phyloP scores from a whole-genome alignment of 208 protist genomes.

The Strigomonas galati region DNA sequence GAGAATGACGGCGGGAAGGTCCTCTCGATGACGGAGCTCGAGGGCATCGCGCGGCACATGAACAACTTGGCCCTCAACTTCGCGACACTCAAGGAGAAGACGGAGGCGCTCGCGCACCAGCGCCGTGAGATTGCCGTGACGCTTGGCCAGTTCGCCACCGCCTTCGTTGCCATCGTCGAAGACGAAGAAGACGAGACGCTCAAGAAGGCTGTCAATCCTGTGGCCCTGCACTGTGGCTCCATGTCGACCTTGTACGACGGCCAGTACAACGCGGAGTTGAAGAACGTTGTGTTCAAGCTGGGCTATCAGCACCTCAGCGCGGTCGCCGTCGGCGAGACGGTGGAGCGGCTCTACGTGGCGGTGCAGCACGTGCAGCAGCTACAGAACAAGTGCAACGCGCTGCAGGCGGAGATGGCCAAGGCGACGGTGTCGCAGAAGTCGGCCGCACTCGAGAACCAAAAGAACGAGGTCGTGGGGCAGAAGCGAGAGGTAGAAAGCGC shows the following conservation, averaged over 20 bases:
- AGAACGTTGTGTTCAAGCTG: constrained; percentile 75
- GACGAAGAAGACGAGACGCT: constrained; percentile 56
- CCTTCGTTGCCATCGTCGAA: constrained; percentile 41
- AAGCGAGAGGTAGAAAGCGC: constrained; percentile 27
- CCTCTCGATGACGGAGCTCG: constrained; percentile 25
- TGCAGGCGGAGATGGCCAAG: constrained; percentile 19
- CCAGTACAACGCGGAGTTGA: constrained; percentile 65
- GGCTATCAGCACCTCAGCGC: constrained; percentile 87
- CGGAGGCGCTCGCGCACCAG: not conserved
- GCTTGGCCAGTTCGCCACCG: constrained; percentile 46
- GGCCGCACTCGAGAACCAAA: constrained; percentile 28
- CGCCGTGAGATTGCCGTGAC: constrained; percentile 11
- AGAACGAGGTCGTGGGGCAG: constrained; percentile 27
- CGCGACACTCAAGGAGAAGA: not conserved
- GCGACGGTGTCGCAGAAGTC: constrained; percentile 25
- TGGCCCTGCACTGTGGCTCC: constrained; percentile 58
- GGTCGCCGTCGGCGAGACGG: constrained; percentile 57
- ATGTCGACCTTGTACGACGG: constrained; percentile 49
- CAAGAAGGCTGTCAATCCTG: constrained; percentile 38
- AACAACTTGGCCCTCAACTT: constrained; percentile 10
- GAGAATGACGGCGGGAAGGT: constrained; percentile 17
- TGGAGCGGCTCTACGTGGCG: constrained; percentile 40
- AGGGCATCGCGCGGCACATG: constrained; percentile 25
- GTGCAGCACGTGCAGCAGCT: constrained; percentile 32
- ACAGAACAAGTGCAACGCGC: constrained; percentile 13